Evolutionary conservation across 176 grass and related monocot species (phyloP).

Genomic region (Rhynchospora pubera): DNA sequence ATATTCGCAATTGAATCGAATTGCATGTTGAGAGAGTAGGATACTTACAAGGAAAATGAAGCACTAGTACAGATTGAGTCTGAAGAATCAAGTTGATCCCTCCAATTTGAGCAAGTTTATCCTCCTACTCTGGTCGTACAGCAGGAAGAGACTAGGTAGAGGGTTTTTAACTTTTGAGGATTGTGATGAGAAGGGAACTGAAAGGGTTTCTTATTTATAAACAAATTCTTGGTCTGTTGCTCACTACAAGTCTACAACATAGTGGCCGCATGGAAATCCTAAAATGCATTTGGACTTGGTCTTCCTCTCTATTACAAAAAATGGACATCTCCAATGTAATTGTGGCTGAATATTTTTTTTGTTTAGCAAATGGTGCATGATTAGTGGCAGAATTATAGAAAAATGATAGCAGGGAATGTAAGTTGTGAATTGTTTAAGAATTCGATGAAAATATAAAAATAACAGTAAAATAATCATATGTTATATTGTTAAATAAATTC

Average conservation of each 20-base stretch:
- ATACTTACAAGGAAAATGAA: neutral
- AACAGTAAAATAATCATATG: too few relatives aligned
- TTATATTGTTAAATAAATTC: too few relatives aligned
- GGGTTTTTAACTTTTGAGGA: conserved; percentile 4
- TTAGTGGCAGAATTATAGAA: too few relatives aligned
- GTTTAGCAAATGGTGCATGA: too few relatives aligned
- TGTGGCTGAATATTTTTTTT: neutral
- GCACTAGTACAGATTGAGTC: neutral
- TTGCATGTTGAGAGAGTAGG: neutral
- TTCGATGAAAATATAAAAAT: too few relatives aligned
- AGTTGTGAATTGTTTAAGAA: too few relatives aligned
- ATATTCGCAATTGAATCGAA: conserved; percentile 8
- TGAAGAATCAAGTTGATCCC: neutral
- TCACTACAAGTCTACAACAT: neutral
- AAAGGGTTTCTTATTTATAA: neutral
- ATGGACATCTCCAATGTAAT: neutral
- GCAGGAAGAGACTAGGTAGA: neutral
- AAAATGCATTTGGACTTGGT: neutral
- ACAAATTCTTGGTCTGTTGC: neutral
- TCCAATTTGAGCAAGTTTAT: neutral
- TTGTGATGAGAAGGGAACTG: neutral
- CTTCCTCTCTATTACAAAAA: neutral
- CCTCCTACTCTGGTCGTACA: neutral
- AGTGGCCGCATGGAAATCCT: neutral
- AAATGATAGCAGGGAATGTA: too few relatives aligned